Base-by-base conservation (phyloP, 495 filamentous ascomycete genomes). In the Daldinia loculata region DNA sequence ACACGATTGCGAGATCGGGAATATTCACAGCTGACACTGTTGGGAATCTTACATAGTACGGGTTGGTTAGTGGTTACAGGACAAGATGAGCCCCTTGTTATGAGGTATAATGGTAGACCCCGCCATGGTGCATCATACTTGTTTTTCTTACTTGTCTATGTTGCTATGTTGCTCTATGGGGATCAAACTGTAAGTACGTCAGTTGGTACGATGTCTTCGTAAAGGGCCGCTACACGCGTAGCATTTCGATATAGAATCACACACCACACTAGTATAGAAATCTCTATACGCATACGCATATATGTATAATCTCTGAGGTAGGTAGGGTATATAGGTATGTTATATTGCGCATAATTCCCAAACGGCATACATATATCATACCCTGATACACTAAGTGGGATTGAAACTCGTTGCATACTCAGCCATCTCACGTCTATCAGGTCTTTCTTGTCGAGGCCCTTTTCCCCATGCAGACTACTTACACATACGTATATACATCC, bases 21-120 rank as follows among this genome's bases (percentile, higher is more conserved):
- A 72, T 68, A 68, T 72, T 69, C 43, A 69, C 14, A 63, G 52
- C 66, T 73, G 64, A 66, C 62, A 69, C 66, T 53, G 61, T 73
- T 66, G 56, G 70, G 66, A 73, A 63, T 66, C 61, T 73, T 58
- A 61, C 70, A 69, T 48, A 48, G 7, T 24, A 48, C 17, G 43
- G 61, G 62, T 66, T 66, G 51, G 65, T 66, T 66, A 69, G 65
- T 62, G 61, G 27, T 66, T 65, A 68, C 70, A 62, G 61, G 27
- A 62, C 34, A n/a, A 58, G 65, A 61, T 63, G 55, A 30, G 61
- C 14, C 61, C 70, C 66, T 58, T 69, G 53, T 64, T 63, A 57
- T 72, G 60, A 72, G 60, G 70, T 66, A 73, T 66, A 73, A 66
- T 66, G 24, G 27, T 27, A 52, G 51, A 68, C 70, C 70, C 70